phyloP scores from a whole-genome alignment of 129 eudicot genomes.

The Chrysanthemum makinoi region DNA sequence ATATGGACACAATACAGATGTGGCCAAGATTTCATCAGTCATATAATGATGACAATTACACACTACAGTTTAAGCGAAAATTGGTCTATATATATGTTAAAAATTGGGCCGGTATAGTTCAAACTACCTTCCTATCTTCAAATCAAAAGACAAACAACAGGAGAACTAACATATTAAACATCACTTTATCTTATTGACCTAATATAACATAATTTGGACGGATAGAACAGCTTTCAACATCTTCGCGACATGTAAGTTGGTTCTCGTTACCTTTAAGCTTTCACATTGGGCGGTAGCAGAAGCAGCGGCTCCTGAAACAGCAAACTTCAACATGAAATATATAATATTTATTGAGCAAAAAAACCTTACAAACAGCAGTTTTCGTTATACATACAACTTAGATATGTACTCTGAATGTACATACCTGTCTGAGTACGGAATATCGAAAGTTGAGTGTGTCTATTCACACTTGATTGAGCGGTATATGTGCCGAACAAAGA shows the following conservation, averaged over 20 bases:
- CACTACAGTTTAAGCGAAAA: background rate
- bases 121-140: slow-evolving; percentile 25
- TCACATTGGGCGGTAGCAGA: slow-evolving; percentile 16
- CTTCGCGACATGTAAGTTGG: slow-evolving; percentile 11
- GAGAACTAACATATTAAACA: slow-evolving; percentile 27
- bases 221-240: slow-evolving; percentile 11
- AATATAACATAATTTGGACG: slow-evolving; percentile 24
- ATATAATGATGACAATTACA: background rate
- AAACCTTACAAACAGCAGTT: too few relatives aligned
- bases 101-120: slow-evolving; percentile 27
- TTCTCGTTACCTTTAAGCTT: slow-evolving; percentile 16
- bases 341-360: background rate
- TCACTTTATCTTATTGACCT: slow-evolving; percentile 34
- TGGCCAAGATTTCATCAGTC: background rate
- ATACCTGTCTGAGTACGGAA: slow-evolving; percentile 27
- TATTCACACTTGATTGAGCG: slow-evolving; percentile 67
- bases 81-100: slow-evolving; percentile 26
- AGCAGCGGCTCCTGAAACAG: slow-evolving; percentile 25
- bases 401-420: too few relatives aligned
- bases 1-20: background rate
- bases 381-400: background rate
- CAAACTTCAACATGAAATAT: background rate
- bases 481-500: slow-evolving; percentile 55
- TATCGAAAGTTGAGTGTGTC: slow-evolving; percentile 8
- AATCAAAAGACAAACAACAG: slow-evolving; percentile 20